These are phyloP conservation scores for Protomyces inouyei DNA, from an alignment of 1,139 yeast species.

Conservation along the genomic window DNA sequence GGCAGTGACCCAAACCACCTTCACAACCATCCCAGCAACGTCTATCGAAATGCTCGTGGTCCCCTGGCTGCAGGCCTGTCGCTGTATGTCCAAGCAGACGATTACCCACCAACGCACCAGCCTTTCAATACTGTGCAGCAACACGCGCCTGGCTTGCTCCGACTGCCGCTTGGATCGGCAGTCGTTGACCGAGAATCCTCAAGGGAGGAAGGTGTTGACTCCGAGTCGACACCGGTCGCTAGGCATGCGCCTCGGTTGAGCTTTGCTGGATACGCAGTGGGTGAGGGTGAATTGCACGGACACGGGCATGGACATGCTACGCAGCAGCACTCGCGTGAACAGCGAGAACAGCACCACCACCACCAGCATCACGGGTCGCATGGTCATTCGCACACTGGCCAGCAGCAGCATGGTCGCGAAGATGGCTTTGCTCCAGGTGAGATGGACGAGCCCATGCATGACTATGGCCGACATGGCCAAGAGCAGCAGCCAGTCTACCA, in stretches of 20 bases:
- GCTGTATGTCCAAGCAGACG: not conserved
- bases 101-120: not conserved
- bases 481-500: not conserved
- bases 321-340: not conserved
- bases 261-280: not conserved
- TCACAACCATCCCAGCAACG: not conserved
- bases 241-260: conserved; percentile 4
- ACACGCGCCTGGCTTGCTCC: not conserved
- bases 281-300: not conserved
- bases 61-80: not conserved
- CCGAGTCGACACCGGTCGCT: not conserved
- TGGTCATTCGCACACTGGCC: not conserved
- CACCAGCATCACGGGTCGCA: not conserved
- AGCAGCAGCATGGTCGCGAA: too few relatives aligned
- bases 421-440: not conserved
- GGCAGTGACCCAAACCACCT: not conserved
- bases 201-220: not conserved
- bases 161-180: not conserved
- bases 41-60: not conserved
- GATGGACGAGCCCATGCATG: not conserved
- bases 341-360: not conserved
- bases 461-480: not conserved
- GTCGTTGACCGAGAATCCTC: not conserved
- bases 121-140: not conserved
- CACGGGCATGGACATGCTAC: not conserved